These are phyloP conservation scores for Aspergillus sclerotioniger DNA, from an alignment of 495 filamentous ascomycete genomes.

Conservation along the genomic window DNA sequence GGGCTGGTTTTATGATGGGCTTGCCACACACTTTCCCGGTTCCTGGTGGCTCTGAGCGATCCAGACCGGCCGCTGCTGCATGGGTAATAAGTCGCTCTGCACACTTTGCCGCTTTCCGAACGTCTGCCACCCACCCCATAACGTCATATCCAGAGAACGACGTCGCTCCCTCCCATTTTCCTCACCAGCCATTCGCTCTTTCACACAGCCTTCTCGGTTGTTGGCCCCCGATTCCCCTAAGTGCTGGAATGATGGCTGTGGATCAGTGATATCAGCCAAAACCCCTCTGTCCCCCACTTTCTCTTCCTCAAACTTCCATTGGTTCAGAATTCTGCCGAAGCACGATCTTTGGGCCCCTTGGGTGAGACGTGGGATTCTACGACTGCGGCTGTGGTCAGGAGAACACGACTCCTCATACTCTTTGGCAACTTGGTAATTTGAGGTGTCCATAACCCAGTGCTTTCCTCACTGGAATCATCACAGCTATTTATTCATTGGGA, in stretches of 20 bases:
- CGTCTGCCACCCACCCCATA: constrained; percentile 22
- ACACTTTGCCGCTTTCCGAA: constrained; percentile 22
- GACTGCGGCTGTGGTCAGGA: not conserved
- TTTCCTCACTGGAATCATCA: not conserved
- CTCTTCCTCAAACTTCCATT: constrained; percentile 16
- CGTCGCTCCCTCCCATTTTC: constrained; percentile 11
- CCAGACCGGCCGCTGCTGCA: constrained; percentile 20
- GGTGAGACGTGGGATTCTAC: constrained; percentile 14
- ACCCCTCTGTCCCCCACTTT: constrained; percentile 21
- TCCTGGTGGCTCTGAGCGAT: constrained; percentile 12
- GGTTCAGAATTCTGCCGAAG: constrained; percentile 21
- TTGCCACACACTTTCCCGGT: constrained; percentile 8
- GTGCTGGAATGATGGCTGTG: constrained; percentile 24
- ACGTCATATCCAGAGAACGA: constrained; percentile 30
- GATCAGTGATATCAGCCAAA: constrained; percentile 32
- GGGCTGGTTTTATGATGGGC: not conserved
- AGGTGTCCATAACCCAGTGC: not conserved
- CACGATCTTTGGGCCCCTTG: constrained; percentile 16
- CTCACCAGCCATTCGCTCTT: constrained; percentile 20
- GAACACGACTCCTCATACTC: constrained; percentile 14
- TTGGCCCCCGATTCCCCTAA: constrained; percentile 14
- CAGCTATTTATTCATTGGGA: not conserved
- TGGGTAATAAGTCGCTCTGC: constrained; percentile 13
- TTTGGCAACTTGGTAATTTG: not conserved
- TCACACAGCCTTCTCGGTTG: constrained; percentile 17